Conservation (phyloP, 192 early-diverging fungal genomes). For the Entomortierella lignicola region DNA sequence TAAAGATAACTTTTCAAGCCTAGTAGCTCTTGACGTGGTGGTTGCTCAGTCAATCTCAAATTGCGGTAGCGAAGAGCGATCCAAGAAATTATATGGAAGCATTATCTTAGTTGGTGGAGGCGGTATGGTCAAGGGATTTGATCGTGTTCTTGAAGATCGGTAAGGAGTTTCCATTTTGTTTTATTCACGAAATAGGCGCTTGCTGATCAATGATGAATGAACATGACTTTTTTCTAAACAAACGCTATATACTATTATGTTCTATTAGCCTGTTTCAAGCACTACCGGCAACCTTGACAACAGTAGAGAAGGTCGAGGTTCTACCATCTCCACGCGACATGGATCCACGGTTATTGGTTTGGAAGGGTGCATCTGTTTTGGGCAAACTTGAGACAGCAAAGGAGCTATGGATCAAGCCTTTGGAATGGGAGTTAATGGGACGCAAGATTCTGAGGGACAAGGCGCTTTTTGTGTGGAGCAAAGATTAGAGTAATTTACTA, state of each 20-base stretch:
- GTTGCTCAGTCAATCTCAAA: slow-evolving; percentile 76
- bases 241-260: not conserved
- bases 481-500: too few relatives aligned
- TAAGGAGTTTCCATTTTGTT: slow-evolving; percentile 17
- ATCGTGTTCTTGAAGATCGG: slow-evolving; percentile 71
- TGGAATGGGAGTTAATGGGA: slow-evolving; percentile 82
- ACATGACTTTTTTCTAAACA: too few relatives aligned
- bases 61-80: slow-evolving; percentile 75
- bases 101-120: slow-evolving; percentile 92
- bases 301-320: slow-evolving; percentile 71
- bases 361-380: slow-evolving; percentile 90
- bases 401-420: slow-evolving; percentile 81
- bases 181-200: not conserved
- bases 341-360: slow-evolving; percentile 83
- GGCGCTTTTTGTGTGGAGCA: slow-evolving; percentile 72
- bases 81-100: slow-evolving; percentile 77
- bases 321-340: slow-evolving; percentile 85
- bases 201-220: too few relatives aligned
- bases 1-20: slow-evolving; percentile 45
- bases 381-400: slow-evolving; percentile 79
- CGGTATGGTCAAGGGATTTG: slow-evolving; percentile 75
- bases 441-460: slow-evolving; percentile 72
- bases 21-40: slow-evolving; percentile 69
- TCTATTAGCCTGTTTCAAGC: slow-evolving; percentile 51
- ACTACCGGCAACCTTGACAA: slow-evolving; percentile 26